Evolutionary conservation across 202 grass and related monocot genomes (phyloP).

Genomic region (Digitaria exilis): DNA sequence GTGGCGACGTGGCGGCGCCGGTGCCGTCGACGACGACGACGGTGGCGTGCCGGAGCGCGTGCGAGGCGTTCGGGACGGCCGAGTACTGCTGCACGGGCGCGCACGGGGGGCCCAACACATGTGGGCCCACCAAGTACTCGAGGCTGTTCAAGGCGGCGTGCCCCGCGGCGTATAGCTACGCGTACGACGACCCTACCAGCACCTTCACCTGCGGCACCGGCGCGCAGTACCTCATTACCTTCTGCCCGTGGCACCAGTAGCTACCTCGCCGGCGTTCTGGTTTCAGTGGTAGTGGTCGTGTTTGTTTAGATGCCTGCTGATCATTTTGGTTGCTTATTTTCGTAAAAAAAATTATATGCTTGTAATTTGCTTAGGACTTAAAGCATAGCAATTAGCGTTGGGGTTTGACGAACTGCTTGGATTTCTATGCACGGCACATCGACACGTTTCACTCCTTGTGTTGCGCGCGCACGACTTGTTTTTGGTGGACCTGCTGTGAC

Average conservation of each 20-base stretch:
- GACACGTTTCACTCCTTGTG: background rate
- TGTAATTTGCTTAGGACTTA: background rate
- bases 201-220: constrained; percentile 81
- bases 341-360: background rate
- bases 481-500: background rate
- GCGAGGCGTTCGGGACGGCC: constrained; percentile 67
- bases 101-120: constrained; percentile 58
- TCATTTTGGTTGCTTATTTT: background rate
- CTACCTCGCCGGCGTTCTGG: background rate
- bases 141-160: constrained; percentile 83
- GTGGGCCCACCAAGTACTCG: constrained; percentile 75
- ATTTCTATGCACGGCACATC: background rate
- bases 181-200: constrained; percentile 89
- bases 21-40: background rate
- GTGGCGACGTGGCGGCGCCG: background rate
- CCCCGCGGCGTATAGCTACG: constrained; percentile 83
- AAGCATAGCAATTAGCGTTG: background rate
- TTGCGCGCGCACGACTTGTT: background rate
- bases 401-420: background rate
- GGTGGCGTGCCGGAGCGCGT: constrained; percentile 81
- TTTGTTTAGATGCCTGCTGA: background rate
- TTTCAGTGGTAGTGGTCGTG: background rate
- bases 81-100: constrained; percentile 87
- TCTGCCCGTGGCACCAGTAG: constrained; percentile 65
- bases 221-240: constrained; percentile 71